Base-by-base conservation (phyloP, 768 basidiomycete species). In the Mrakia gelida region DNA sequence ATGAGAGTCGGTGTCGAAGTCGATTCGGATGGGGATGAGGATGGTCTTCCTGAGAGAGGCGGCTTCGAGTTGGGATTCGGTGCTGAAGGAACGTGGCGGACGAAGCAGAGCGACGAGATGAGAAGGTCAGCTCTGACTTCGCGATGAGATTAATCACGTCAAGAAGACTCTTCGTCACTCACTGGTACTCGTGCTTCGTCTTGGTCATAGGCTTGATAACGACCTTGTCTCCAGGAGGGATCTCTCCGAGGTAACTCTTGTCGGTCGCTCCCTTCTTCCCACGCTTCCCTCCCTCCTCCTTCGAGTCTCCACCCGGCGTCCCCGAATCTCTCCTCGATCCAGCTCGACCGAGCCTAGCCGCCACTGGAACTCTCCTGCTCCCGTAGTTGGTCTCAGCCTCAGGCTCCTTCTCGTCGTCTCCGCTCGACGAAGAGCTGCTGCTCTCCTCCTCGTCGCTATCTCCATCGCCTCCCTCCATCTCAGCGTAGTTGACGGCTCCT, bases 1-100 rank as follows among this genome's bases (percentile, higher is more conserved):
- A 82, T 93, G 92, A 0, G 92, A 92, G 16, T 94, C 93, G 16
- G 92, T 94, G 83, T 98, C 95, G 81, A 99, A 90, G 81, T 98
- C 95, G 73, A 99, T 92, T 67, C 93, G 92, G 77, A 99, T 93
- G 4, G 97, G 97, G 18, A 98, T 90, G 49, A 96, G 89, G 7
- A 88, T 83, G 3, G 88, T 86, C 0, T 86, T 84, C 79, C 85
- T 85, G 67, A 86, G 82, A 3, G 92, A 92, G 81, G 92, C 89
- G 26, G 83, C 83, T 71, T 91, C 88, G 45, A 96, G 84, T 18
- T 87, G 85, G 45, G 93, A 91, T 65, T 88, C 87, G 0, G 90
- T 82, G 65, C 94, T 84, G 80, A 59, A 28, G 23, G 61, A 62
- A 8, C 16, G 67, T 71, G 38, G 52, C 75, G 23, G 78, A 52